Percentiles rank a stretch among this genome's conserved stretches.
phyloP scores from a whole-genome alignment of 179 eudicot species.

The Monotropa hypopitys region DNA sequence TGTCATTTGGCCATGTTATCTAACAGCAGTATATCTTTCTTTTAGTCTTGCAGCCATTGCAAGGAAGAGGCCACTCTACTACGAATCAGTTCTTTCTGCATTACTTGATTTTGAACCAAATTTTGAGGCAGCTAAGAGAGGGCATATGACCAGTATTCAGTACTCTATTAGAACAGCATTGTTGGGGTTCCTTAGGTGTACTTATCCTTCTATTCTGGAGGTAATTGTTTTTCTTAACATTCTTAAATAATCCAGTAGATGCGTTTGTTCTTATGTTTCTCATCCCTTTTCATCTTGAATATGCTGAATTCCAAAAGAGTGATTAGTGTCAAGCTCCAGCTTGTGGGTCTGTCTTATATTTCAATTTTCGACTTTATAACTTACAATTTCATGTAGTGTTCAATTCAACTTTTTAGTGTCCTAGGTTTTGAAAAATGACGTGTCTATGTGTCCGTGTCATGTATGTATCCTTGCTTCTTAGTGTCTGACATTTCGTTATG shows the following conservation, averaged over 20 bases:
- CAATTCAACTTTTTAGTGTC: background rate
- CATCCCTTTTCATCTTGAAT: background rate
- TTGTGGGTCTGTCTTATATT: background rate
- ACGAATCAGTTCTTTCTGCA: constrained; percentile 40
- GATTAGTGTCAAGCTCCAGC: background rate
- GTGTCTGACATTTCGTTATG: background rate
- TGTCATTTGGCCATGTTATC: background rate
- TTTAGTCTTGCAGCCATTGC: constrained; percentile 81
- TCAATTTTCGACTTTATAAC: background rate
- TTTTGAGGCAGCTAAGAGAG: constrained; percentile 43
- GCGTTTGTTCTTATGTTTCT: background rate
- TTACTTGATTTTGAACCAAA: constrained; percentile 60
- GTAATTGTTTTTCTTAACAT: constrained; percentile 26
- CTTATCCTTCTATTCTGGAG: constrained; percentile 59
- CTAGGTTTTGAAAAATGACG: background rate
- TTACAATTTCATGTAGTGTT: background rate
- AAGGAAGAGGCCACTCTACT: constrained; percentile 63
- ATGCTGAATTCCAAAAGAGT: background rate
- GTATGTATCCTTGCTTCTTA: background rate
- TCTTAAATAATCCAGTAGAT: background rate
- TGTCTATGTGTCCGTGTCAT: background rate
- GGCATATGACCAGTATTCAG: constrained; percentile 69
- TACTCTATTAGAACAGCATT: constrained; percentile 82
- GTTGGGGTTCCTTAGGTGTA: constrained; percentile 80
- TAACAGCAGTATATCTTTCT: constrained; percentile 1